Conservation (phyloP, 208 protist genomes). For the Trypanosoma lewisi region DNA sequence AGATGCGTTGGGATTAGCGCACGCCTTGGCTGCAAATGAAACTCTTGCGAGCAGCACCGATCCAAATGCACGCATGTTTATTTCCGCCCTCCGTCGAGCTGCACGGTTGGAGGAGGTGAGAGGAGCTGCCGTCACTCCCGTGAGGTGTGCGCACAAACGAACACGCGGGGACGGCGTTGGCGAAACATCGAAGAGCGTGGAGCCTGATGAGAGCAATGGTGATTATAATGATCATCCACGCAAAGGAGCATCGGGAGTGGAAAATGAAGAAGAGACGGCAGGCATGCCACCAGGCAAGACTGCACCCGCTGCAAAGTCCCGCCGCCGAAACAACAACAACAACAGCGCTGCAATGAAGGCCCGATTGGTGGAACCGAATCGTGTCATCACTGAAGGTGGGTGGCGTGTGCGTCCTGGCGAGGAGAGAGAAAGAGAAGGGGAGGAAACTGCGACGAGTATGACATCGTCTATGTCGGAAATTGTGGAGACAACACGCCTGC, state of each 20-base stretch:
- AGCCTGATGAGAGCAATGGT: constrained; percentile 7
- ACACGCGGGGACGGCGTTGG: background rate
- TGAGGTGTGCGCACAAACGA: background rate
- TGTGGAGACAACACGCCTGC: constrained; percentile 7
- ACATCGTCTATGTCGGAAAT: constrained; percentile 59
- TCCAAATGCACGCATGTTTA: constrained; percentile 53
- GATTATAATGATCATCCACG: background rate
- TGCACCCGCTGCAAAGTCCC: background rate
- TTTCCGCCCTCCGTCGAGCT: constrained; percentile 59
- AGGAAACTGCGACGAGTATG: background rate
- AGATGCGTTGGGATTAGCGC: constrained; percentile 61
- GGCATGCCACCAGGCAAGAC: background rate
- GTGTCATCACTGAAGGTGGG: constrained; percentile 57
- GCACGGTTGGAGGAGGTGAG: constrained; percentile 58
- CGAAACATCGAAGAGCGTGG: background rate
- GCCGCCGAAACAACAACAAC: too few species aligned
- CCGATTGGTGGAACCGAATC: constrained; percentile 34
- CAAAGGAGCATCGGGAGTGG: background rate
- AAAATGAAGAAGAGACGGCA: background rate
- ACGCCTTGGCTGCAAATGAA: constrained; percentile 33
- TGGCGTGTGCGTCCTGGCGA: constrained; percentile 55
- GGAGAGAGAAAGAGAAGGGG: background rate
- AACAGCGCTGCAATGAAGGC: constrained; percentile 10
- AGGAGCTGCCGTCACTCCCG: background rate
- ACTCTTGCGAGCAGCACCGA: constrained; percentile 49